Percentiles rank a stretch among this genome's conserved stretches.
phyloP scores from a whole-genome alignment of 495 filamentous ascomycete genomes.

The Tuber umbilicatum region DNA sequence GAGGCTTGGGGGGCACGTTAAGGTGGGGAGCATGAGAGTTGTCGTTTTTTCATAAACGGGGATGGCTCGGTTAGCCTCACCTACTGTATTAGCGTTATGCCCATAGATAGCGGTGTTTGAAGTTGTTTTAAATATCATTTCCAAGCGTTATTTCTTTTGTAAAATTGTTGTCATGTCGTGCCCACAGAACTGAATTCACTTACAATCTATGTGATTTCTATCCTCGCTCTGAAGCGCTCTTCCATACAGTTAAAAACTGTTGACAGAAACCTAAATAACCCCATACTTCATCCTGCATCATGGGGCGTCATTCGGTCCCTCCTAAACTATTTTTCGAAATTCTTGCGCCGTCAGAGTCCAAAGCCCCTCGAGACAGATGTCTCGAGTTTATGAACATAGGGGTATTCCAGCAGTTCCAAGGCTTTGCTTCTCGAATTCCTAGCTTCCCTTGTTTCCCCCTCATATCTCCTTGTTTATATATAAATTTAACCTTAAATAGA shows the following conservation, averaged over 20 bases:
- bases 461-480: background rate
- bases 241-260: background rate
- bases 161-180: background rate
- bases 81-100: background rate
- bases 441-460: background rate
- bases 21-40: background rate
- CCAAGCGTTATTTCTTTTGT: background rate
- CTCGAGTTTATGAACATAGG: background rate
- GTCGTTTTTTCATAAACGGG: background rate
- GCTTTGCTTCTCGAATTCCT: background rate
- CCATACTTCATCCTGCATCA: background rate
- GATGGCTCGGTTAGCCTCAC: background rate
- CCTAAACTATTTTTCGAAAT: background rate
- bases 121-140: background rate
- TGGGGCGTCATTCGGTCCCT: background rate
- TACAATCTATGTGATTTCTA: background rate
- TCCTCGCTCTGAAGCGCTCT: background rate
- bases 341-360: background rate
- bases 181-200: background rate
- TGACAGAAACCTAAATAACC: background rate
- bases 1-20: background rate
- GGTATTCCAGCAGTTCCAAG: background rate
- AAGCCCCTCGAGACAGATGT: background rate
- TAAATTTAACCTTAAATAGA: background rate
- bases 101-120: background rate